Percentiles rank a stretch among this genome's conserved stretches.
These are phyloP conservation scores for Phycomyces blakesleeanus DNA, from an alignment of 192 early-diverging fungal genomes.

Conservation along the genomic window DNA sequence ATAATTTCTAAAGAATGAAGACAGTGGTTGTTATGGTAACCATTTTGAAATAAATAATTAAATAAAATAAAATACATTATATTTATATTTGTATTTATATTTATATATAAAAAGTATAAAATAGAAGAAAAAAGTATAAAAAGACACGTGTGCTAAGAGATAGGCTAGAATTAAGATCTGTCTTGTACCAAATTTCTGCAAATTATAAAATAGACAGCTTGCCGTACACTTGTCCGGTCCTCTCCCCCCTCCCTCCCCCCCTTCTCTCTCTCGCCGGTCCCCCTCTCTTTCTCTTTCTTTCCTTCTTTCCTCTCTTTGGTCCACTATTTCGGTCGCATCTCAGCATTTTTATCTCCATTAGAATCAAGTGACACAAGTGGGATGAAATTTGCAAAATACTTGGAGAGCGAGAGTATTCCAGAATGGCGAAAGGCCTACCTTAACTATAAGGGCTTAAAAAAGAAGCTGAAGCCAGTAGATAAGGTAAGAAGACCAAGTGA, in stretches of 20 bases:
- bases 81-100: too few species aligned
- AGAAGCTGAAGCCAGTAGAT: conserved; percentile 42
- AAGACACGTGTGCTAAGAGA: conserved; percentile 7
- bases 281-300: conserved; percentile 4
- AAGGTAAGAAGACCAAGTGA: conserved; percentile 4
- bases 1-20: too few species aligned
- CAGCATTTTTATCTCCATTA: neutral
- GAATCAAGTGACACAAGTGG: neutral
- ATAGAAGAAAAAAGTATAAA: neutral
- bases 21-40: too few species aligned
- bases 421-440: conserved; percentile 71
- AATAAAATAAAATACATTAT: neutral
- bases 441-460: conserved; percentile 60
- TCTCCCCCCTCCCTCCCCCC: neutral
- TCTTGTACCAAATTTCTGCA: neutral
- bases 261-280: conserved; percentile 1
- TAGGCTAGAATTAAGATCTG: neutral
- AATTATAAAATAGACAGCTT: conserved; percentile 1
- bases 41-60: neutral
- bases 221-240: neutral
- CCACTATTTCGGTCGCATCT: neutral
- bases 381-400: conserved; percentile 73
- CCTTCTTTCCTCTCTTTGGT: neutral
- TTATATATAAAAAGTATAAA: neutral
- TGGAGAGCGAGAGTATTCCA: conserved; percentile 61